Percentiles rank a stretch among this genome's conserved stretches.
phyloP scores from a whole-genome alignment of 768 basidiomycete species.

The Lanmaoa rubissima region DNA sequence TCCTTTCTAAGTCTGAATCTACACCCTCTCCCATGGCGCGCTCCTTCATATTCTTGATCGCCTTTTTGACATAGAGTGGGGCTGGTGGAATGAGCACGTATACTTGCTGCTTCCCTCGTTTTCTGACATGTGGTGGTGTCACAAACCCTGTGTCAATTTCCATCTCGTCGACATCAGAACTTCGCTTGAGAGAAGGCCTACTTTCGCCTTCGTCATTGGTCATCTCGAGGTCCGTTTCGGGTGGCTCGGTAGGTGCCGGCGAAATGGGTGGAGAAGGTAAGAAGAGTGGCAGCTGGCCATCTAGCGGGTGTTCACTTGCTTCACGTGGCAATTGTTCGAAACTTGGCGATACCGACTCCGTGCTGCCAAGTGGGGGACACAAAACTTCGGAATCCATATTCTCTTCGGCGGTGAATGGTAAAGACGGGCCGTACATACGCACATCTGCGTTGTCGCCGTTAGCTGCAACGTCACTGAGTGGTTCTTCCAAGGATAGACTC shows the following conservation, averaged over 20 bases:
- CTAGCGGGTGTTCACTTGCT: constrained; percentile 6
- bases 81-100: constrained; percentile 32
- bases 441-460: constrained; percentile 16
- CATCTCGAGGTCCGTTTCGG: constrained; percentile 22
- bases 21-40: constrained; percentile 12
- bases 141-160: constrained; percentile 1
- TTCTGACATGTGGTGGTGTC: constrained; percentile 11
- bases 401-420: constrained; percentile 9
- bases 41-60: constrained; percentile 19
- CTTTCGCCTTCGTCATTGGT: constrained; percentile 4
- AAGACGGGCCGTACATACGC: constrained; percentile 21
- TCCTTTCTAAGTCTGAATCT: constrained; percentile 17
- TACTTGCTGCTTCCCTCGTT: constrained; percentile 25
- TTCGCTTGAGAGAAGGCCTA: constrained; percentile 22
- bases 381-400: constrained; percentile 8
- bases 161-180: constrained; percentile 14
- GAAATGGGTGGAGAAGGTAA: constrained; percentile 45
- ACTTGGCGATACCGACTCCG: constrained; percentile 2
- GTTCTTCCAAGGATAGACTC: constrained; percentile 24
- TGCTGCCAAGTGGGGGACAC: constrained; percentile 2
- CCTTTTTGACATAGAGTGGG: constrained; percentile 21
- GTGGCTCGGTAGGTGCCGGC: constrained; percentile 23
- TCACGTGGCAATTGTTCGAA: constrained; percentile 12
- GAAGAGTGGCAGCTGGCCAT: constrained; percentile 43
- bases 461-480: background rate